These are phyloP conservation scores for Lindgomyces ingoldianus DNA, from an alignment of 495 filamentous ascomycete species.

Conservation along the genomic window DNA sequence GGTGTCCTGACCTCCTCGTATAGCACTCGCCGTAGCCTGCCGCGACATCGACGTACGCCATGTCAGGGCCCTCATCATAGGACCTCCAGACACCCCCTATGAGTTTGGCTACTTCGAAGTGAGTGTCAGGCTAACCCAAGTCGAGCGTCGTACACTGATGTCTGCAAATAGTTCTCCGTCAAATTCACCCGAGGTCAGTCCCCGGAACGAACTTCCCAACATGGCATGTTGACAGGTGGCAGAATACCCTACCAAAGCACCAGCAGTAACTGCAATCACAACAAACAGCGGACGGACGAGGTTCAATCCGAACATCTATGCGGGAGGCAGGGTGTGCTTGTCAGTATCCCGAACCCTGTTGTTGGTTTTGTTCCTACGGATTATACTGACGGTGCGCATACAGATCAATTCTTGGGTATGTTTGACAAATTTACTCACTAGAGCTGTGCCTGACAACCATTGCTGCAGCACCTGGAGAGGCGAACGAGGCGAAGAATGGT, in stretches of 20 bases:
- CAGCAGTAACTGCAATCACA: conserved; percentile 71
- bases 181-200: conserved; percentile 65
- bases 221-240: background rate
- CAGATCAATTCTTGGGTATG: conserved; percentile 81
- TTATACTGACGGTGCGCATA: conserved; percentile 19
- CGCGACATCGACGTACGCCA: conserved; percentile 84
- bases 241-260: conserved; percentile 90
- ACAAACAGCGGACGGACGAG: conserved; percentile 84
- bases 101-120: conserved; percentile 98
- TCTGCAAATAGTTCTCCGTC: conserved; percentile 56
- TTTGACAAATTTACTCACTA: background rate
- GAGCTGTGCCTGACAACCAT: conserved; percentile 42
- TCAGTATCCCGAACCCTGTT: conserved; percentile 43
- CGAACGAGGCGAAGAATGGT: conserved; percentile 89
- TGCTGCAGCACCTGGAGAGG: conserved; percentile 88
- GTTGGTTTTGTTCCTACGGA: conserved; percentile 12
- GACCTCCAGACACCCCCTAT: conserved; percentile 92
- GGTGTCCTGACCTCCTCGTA: conserved; percentile 19
- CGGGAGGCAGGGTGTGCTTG: conserved; percentile 88
- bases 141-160: background rate
- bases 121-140: conserved; percentile 24
- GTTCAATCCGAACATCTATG: conserved; percentile 97
- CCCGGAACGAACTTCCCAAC: background rate
- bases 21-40: conserved; percentile 83
- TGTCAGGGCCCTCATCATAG: conserved; percentile 85